phyloP scores from a whole-genome alignment of 2,329 filamentous ascomycete genomes.

The Aspergillus sp. region DNA sequence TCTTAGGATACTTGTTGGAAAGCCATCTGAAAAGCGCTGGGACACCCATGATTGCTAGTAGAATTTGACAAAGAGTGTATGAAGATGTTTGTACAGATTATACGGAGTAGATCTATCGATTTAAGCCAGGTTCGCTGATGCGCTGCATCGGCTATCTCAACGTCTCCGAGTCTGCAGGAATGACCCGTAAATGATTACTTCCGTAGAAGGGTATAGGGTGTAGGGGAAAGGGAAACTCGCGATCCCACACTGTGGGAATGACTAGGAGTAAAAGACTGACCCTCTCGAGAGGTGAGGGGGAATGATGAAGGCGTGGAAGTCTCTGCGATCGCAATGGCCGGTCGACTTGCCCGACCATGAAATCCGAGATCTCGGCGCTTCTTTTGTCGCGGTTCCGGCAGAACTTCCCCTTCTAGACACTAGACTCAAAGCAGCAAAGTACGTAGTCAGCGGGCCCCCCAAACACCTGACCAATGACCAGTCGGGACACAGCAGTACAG shows the following conservation, averaged over 20 bases:
- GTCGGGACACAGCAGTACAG: neutral
- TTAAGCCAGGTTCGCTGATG: slow-evolving; percentile 12
- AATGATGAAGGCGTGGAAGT: slow-evolving; percentile 16
- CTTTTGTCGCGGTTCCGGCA: slow-evolving; percentile 27
- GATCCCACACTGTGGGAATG: slow-evolving; percentile 2
- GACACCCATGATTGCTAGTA: slow-evolving; percentile 71
- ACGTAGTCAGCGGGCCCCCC: slow-evolving; percentile 11
- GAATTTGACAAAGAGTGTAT: slow-evolving; percentile 2
- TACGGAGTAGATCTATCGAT: slow-evolving; percentile 5
- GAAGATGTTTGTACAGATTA: slow-evolving; percentile 1
- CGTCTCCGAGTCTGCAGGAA: neutral
- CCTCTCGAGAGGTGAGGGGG: slow-evolving; percentile 8
- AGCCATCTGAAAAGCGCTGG: slow-evolving; percentile 95
- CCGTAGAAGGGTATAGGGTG: neutral
- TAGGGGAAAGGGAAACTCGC: neutral
- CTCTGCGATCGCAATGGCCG: slow-evolving; percentile 21
- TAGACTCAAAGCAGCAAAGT: no score
- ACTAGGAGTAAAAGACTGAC: slow-evolving; percentile 2
- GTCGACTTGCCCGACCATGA: slow-evolving; percentile 2
- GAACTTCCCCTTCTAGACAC: slow-evolving; percentile 3
- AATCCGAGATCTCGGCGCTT: slow-evolving; percentile 25
- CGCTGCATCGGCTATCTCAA: slow-evolving; percentile 22
- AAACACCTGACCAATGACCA: neutral
- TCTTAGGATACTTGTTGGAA: slow-evolving; percentile 96
- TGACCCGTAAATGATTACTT: neutral